phyloP scores from a whole-genome alignment of 176 grass and related monocot genomes.

The Phragmites australis region DNA sequence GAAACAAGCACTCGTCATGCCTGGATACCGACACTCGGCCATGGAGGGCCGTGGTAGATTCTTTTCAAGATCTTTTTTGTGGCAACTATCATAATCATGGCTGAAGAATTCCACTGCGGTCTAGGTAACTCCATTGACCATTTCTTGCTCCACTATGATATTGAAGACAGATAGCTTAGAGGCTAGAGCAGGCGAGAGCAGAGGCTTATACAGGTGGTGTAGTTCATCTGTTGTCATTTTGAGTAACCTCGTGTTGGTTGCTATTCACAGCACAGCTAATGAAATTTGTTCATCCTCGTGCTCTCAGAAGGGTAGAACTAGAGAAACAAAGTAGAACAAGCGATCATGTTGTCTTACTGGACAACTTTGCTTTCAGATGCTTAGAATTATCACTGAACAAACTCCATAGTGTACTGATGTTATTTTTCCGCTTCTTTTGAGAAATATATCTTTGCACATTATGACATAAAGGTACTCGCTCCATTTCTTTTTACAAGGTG shows the following conservation, averaged over 20 bases:
- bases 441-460: not conserved
- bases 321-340: not conserved
- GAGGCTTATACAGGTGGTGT: constrained; percentile 15
- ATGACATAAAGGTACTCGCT: too few relatives aligned
- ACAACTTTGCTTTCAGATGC: not conserved
- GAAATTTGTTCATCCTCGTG: not conserved
- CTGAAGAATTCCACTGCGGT: not conserved
- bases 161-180: constrained; percentile 4
- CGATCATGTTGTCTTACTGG: constrained; percentile 4
- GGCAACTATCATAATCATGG: not conserved
- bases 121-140: not conserved
- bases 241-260: not conserved
- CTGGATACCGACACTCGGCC: not conserved
- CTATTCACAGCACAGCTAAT: not conserved
- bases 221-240: constrained; percentile 20
- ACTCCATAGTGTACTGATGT: not conserved
- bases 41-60: not conserved
- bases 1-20: not conserved
- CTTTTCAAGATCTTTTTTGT: not conserved
- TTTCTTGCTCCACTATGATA: constrained; percentile 6
- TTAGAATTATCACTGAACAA: not conserved
- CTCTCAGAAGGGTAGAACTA: constrained; percentile 13
- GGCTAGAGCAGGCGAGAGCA: not conserved
- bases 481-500: too few relatives aligned
- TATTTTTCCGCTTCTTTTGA: not conserved